phyloP scores from a whole-genome alignment of 2,329 filamentous ascomycete genomes.

The Fusarium clavum region DNA sequence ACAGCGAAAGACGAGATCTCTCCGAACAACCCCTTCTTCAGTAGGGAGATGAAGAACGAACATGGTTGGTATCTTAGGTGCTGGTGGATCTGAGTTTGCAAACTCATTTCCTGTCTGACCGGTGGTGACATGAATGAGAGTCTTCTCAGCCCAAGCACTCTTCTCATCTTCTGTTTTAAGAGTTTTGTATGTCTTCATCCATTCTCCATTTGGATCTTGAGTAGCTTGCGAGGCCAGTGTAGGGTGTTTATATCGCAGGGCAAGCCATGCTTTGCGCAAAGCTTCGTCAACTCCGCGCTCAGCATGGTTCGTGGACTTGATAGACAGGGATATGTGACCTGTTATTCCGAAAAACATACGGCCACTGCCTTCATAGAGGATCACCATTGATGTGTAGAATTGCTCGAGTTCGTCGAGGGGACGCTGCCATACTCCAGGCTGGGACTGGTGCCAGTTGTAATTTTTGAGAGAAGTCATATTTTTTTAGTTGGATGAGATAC shows the following conservation, averaged over 20 bases:
- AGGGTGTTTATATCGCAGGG: constrained; percentile 50
- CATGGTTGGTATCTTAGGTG: constrained; percentile 49
- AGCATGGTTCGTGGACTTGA: constrained; percentile 16
- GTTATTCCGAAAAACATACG: constrained; percentile 58
- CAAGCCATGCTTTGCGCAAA: constrained; percentile 50
- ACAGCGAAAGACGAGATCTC: constrained; percentile 52
- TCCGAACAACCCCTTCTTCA: background rate
- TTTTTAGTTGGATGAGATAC: too few species aligned
- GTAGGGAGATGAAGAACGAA: constrained; percentile 45
- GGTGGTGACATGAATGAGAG: constrained; percentile 43
- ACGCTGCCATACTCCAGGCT: constrained; percentile 49
- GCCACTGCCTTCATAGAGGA: constrained; percentile 51
- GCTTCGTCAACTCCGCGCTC: constrained; percentile 45
- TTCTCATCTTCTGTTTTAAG: constrained; percentile 11
- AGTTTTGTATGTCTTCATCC: constrained; percentile 44
- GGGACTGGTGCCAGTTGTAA: constrained; percentile 42
- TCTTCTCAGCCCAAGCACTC: constrained; percentile 47
- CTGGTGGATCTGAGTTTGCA: constrained; percentile 52
- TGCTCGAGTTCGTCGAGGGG: constrained; percentile 56
- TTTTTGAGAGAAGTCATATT: background rate
- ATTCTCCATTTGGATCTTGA: constrained; percentile 39
- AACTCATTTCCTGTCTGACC: constrained; percentile 48
- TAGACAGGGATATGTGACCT: constrained; percentile 49
- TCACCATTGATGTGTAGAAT: constrained; percentile 54
- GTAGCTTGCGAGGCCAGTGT: constrained; percentile 48